Percentiles rank a stretch among this genome's conserved stretches.
phyloP scores from a whole-genome alignment of 768 basidiomycete genomes.

The Astraeus odoratus region DNA sequence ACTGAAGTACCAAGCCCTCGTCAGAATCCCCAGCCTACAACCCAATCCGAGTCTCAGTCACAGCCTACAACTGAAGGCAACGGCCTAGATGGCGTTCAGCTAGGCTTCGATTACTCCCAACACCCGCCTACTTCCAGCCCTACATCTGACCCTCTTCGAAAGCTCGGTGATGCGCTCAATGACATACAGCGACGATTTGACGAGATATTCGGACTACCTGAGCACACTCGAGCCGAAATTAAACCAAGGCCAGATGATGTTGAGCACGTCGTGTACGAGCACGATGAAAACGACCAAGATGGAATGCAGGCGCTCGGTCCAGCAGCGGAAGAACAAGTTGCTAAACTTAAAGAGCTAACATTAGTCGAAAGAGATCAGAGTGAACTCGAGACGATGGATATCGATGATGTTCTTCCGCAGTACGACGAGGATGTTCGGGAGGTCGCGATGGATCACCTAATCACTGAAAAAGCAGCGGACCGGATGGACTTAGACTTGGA shows the following conservation, averaged over 20 bases:
- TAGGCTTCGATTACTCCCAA: conserved; percentile 36
- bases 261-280: conserved; percentile 62
- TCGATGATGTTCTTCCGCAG: conserved; percentile 29
- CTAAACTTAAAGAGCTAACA: conserved; percentile 75
- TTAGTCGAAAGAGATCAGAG: conserved; percentile 55
- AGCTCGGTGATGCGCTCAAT: conserved; percentile 75
- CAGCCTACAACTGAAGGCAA: conserved; percentile 26
- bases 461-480: conserved; percentile 22
- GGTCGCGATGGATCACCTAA: conserved; percentile 20
- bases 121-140: conserved; percentile 29
- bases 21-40: conserved; percentile 3
- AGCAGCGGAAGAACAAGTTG: conserved; percentile 75
- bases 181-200: conserved; percentile 81
- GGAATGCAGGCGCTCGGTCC: conserved; percentile 89
- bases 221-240: conserved; percentile 29
- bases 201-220: conserved; percentile 55
- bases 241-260: conserved; percentile 32
- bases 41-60: conserved; percentile 1
- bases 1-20: conserved; percentile 6
- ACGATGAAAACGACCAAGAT: conserved; percentile 53
- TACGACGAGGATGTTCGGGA: conserved; percentile 21
- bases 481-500: conserved; percentile 31
- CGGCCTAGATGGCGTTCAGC: conserved; percentile 36
- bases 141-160: conserved; percentile 56
- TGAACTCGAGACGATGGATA: conserved; percentile 39